Evolutionary conservation across 768 basidiomycete genomes (phyloP).

Genomic region (Boletus speciosus): DNA sequence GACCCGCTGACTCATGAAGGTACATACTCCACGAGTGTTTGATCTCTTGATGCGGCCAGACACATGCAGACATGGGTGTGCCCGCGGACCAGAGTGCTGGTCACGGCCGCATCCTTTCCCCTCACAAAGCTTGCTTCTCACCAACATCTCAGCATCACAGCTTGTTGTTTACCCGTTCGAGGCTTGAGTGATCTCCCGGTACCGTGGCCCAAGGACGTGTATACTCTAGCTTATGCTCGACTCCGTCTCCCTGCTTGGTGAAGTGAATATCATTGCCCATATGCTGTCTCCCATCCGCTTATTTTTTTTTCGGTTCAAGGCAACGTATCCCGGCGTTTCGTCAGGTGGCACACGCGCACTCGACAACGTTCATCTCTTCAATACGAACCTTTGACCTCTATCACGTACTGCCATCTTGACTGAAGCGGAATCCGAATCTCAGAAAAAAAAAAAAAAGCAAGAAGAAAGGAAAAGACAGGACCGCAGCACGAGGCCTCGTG

Average conservation of each 20-base stretch:
- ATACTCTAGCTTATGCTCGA: too few species aligned
- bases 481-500: constrained; percentile 1
- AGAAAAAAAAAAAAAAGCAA: background rate
- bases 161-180: background rate
- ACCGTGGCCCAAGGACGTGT: background rate
- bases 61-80: constrained; percentile 13
- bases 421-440: background rate
- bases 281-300: background rate
- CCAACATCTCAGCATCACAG: background rate
- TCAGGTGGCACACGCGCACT: background rate
- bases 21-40: constrained; percentile 1
- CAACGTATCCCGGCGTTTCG: background rate
- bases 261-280: background rate
- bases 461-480: background rate
- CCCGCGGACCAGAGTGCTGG: constrained; percentile 6
- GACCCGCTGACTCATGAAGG: constrained; percentile 12
- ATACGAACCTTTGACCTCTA: background rate
- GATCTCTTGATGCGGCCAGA: constrained; percentile 4
- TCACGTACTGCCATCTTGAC: background rate
- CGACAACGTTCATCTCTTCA: background rate
- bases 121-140: background rate
- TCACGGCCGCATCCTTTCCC: background rate
- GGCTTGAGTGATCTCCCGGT: background rate
- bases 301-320: background rate
- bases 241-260: background rate